These are phyloP conservation scores for Metschnikowia koreensis DNA, from an alignment of 805 yeast genomes.

Conservation along the genomic window DNA sequence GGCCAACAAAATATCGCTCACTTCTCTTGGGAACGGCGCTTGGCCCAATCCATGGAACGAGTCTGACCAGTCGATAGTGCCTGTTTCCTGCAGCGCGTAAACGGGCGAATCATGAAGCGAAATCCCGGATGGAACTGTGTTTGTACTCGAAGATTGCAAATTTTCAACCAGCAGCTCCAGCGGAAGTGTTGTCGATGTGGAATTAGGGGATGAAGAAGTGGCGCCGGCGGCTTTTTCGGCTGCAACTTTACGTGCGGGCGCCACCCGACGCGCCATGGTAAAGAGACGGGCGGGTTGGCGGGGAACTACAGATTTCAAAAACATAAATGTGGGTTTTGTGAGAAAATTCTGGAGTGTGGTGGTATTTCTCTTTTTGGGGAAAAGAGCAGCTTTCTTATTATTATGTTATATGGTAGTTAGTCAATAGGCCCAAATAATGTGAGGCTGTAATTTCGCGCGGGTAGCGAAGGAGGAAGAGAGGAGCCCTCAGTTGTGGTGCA, in stretches of 20 bases:
- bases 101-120: constrained; percentile 27
- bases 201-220: background rate
- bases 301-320: constrained; percentile 2
- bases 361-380: no score
- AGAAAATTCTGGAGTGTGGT: no score
- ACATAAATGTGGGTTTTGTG: no score
- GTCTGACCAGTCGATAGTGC: constrained; percentile 70
- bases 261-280: constrained; percentile 17
- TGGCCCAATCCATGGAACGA: constrained; percentile 85
- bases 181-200: no score
- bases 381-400: no score
- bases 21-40: constrained; percentile 64
- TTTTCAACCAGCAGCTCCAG: background rate
- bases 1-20: constrained; percentile 58
- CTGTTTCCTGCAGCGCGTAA: constrained; percentile 17
- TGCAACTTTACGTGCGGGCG: constrained; percentile 11
- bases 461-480: no score
- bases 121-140: background rate
- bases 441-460: no score
- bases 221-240: constrained; percentile 3
- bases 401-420: no score
- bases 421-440: no score
- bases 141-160: background rate
- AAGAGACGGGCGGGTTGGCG: constrained; percentile 10
- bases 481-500: no score